Base-by-base conservation (phyloP, 345 rosid species). In the Corchorus olitorius region DNA sequence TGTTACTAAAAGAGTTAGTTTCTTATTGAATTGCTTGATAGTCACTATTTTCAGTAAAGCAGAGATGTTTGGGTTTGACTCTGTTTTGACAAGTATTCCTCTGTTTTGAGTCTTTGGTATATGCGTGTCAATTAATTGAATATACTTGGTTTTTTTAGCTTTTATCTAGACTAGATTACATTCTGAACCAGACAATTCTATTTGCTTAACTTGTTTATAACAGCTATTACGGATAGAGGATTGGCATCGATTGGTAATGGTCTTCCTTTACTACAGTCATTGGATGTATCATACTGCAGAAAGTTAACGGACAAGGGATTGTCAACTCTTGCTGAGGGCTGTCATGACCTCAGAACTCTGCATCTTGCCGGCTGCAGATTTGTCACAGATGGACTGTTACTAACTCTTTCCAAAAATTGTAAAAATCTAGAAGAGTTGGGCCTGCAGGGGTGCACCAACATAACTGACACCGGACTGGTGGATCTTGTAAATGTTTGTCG, bases 221-320 rank as follows among this genome's bases (percentile, higher is more conserved):
- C 92, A 94, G 98, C 93, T 70, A 88, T 94, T 81, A 88, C 97
- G 11, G 99, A 96, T 81, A 77, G 67, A 43, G 98, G 98, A 37
- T 77, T 93, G 90, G 82, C 70, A 27, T 83, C 90, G 39, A 86
- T 96, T 80, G 98, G 97, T 69, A 9, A 72, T 39, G 85, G 90
- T 81, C 92, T 96, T 68, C 79, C 88, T 80, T 86, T 88, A 65
- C 84, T 96, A 6, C 98, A 89, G 83, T 90, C 84, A 73, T 88
- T 96, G 81, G 94, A 96, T 81, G 91, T 89, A n/a, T 92, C 98
- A 5, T 84, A 84, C 74, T 96, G 98, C 84, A 88, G 93, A 79
- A 96, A 91, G 88, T 85, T 96, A 58, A 88, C 93, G 0, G 98
- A 96, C 72, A 89, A 85, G 83, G 99, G 99, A 35, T 79, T 96